A percentile compares a stretch with the other conserved stretches of the same genome.
Conservation (phyloP, 2,329 filamentous ascomycete species). For the Didymella sp. region DNA sequence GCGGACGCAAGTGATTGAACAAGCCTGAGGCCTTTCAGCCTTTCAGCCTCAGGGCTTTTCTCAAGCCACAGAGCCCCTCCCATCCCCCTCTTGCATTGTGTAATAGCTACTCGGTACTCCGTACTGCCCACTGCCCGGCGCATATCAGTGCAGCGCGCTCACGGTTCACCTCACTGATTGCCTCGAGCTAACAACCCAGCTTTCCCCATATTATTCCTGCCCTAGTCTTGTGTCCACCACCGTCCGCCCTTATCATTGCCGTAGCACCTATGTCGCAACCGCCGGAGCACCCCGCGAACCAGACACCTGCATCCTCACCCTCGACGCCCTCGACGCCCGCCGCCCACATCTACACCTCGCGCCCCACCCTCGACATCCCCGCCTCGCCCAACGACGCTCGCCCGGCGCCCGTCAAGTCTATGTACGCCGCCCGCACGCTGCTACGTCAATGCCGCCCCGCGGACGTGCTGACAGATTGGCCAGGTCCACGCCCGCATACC, state of each 20-base stretch:
- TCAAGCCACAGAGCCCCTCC: constrained; percentile 2
- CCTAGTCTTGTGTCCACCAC: constrained; percentile 2
- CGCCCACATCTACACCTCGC: constrained; percentile 51
- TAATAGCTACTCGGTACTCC: background rate
- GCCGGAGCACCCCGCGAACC: constrained; percentile 8
- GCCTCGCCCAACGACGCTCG: constrained; percentile 48
- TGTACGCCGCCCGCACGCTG: constrained; percentile 49
- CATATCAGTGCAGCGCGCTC: constrained; percentile 6
- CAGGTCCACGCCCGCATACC: constrained; percentile 65
- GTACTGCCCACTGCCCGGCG: background rate
- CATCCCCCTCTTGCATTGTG: constrained; percentile 7
- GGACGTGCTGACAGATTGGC: constrained; percentile 30
- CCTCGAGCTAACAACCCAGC: constrained; percentile 13
- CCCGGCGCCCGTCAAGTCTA: constrained; percentile 57
- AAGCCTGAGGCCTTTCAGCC: constrained; percentile 15
- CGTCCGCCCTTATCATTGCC: constrained; percentile 9
- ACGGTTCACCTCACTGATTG: background rate
- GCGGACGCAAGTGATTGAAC: background rate
- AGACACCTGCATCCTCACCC: background rate
- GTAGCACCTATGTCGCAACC: constrained; percentile 12
- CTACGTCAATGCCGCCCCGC: constrained; percentile 31
- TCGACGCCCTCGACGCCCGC: constrained; percentile 6
- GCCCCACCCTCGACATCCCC: constrained; percentile 57
- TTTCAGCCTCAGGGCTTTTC: constrained; percentile 4
- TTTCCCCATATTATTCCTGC: constrained; percentile 30